Conservation (phyloP, 768 basidiomycete species). For the Russula ochroleuca region DNA sequence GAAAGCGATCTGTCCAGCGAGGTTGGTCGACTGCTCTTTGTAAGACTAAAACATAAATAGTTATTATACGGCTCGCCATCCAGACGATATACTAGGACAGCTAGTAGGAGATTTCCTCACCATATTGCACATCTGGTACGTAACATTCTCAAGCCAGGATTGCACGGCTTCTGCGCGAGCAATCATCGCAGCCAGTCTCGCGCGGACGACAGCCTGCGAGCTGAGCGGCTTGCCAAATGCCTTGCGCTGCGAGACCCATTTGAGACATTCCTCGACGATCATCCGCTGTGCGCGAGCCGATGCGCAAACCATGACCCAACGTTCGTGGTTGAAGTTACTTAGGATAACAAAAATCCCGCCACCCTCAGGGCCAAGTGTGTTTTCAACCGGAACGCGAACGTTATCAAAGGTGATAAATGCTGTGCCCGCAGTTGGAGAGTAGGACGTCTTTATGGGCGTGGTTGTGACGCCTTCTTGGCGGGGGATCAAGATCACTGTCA, state of each 20-base stretch:
- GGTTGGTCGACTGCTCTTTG: slow-evolving; percentile 63
- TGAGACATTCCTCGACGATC: slow-evolving; percentile 77
- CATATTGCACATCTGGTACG: slow-evolving; percentile 88
- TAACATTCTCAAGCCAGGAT: slow-evolving; percentile 80
- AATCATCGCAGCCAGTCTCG: slow-evolving; percentile 87
- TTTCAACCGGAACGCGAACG: slow-evolving; percentile 80
- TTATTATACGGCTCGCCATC: neutral
- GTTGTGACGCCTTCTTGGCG: slow-evolving; percentile 78
- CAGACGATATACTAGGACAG: too few species aligned
- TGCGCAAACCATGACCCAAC: slow-evolving; percentile 85
- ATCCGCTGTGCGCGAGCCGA: slow-evolving; percentile 60
- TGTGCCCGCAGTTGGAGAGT: slow-evolving; percentile 84
- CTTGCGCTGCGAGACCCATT: slow-evolving; percentile 74
- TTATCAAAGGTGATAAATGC: slow-evolving; percentile 76
- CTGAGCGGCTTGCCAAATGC: slow-evolving; percentile 89
- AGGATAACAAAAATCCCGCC: slow-evolving; percentile 64
- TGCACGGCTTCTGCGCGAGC: slow-evolving; percentile 75
- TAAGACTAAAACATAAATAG: slow-evolving; percentile 46
- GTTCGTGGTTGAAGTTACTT: slow-evolving; percentile 93
- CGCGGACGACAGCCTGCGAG: slow-evolving; percentile 82
- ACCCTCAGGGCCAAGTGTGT: slow-evolving; percentile 79
- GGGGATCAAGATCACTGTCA: slow-evolving; percentile 87
- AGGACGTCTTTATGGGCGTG: slow-evolving; percentile 81
- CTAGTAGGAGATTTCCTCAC: slow-evolving; percentile 31
- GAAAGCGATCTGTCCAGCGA: slow-evolving; percentile 80